These are phyloP conservation scores for Magnusiomyces ingens DNA, from an alignment of 1,139 yeast genomes.

Conservation along the genomic window DNA sequence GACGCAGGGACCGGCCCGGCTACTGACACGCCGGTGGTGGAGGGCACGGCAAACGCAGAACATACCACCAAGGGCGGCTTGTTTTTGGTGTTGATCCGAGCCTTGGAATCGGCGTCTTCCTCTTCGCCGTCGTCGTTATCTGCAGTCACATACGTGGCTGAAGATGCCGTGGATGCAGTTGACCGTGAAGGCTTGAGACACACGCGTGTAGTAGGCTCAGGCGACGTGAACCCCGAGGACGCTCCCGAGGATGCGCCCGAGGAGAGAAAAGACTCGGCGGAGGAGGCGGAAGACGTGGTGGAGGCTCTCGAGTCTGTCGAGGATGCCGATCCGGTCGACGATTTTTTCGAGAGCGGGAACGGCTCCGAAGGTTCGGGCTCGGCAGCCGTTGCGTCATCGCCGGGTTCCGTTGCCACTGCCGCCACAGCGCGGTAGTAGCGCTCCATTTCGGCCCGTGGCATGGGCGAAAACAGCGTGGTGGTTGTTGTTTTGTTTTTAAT, in stretches of 20 bases:
- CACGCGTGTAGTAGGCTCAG: too few species aligned
- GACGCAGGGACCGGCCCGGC: too few species aligned
- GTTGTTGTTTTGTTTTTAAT: slow-evolving; percentile 10
- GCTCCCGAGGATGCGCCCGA: not conserved
- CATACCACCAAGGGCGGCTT: too few species aligned
- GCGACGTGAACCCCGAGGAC: not conserved
- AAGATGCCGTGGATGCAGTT: too few species aligned
- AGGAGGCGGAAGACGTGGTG: not conserved
- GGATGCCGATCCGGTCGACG: not conserved
- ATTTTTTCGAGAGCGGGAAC: not conserved
- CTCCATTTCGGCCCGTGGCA: slow-evolving; percentile 7
- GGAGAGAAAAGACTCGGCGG: not conserved
- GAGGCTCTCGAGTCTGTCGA: not conserved
- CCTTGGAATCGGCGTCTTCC: too few species aligned
- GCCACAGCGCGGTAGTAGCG: slow-evolving; percentile 1
- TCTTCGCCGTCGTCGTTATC: too few species aligned
- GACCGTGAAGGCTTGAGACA: too few species aligned
- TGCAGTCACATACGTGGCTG: too few species aligned
- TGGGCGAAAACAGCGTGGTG: slow-evolving; percentile 13
- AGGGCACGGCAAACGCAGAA: too few species aligned
- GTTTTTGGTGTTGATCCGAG: too few species aligned
- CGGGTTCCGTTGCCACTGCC: not conserved
- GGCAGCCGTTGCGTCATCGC: not conserved
- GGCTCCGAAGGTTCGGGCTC: not conserved
- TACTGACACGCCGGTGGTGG: too few species aligned